A percentile compares a stretch with the other conserved stretches of the same genome.
Evolutionary conservation across 1,284 basidiomycete species (phyloP).

Genomic region (Cryptococcus hybrid): DNA sequence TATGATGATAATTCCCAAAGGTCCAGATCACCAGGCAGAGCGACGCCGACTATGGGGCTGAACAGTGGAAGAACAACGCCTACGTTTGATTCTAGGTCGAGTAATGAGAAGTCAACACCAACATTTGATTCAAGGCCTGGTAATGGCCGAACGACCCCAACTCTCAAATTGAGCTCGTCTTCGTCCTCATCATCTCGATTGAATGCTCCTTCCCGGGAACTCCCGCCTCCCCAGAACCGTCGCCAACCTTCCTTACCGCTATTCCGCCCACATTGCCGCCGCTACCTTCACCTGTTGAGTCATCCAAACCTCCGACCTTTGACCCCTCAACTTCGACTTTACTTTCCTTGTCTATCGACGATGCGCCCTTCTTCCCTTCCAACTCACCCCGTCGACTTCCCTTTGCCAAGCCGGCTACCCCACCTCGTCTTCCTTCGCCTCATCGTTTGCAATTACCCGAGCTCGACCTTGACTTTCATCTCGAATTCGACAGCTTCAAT

Average conservation of each 20-base stretch:
- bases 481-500: slow-evolving; percentile 36
- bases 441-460: slow-evolving; percentile 44
- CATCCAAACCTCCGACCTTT: neutral
- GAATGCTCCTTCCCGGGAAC: neutral
- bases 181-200: neutral
- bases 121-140: neutral
- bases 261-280: neutral
- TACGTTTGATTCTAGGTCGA: neutral
- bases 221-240: neutral
- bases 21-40: neutral
- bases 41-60: neutral
- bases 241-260: neutral
- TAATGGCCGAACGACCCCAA: neutral
- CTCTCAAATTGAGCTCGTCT: neutral
- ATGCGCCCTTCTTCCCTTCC: neutral
- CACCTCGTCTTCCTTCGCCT: slow-evolving; percentile 12
- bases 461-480: slow-evolving; percentile 45
- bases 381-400: slow-evolving; percentile 13
- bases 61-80: neutral
- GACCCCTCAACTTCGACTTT: slow-evolving; percentile 5
- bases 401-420: slow-evolving; percentile 4
- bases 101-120: neutral
- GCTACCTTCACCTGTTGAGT: neutral
- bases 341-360: neutral
- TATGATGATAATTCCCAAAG: too few relatives aligned